Conservation (phyloP, 1,284 basidiomycete species). For the Megacollybia platyphylla region DNA sequence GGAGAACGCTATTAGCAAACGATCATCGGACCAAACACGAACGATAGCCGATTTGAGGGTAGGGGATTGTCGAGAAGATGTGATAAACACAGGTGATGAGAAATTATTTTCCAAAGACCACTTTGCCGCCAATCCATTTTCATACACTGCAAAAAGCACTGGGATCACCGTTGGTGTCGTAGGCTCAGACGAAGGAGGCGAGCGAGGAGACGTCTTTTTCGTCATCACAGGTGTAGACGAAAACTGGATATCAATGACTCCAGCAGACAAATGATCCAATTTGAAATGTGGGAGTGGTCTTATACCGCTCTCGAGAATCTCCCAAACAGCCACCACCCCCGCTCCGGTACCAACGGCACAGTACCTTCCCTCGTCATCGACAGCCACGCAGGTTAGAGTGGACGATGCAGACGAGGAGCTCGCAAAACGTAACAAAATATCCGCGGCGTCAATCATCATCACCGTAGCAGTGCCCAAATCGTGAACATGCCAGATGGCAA, state of each 20-base stretch:
- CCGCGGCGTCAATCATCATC: slow-evolving; percentile 32
- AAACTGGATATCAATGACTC: slow-evolving; percentile 39
- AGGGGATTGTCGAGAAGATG: slow-evolving; percentile 27
- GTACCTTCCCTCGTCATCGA: slow-evolving; percentile 41
- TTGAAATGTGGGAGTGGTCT: slow-evolving; percentile 29
- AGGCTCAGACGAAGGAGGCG: slow-evolving; percentile 18
- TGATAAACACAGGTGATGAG: slow-evolving; percentile 25
- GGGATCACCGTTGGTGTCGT: slow-evolving; percentile 16
- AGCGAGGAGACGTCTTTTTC: slow-evolving; percentile 9
- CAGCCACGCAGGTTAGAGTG: slow-evolving; percentile 43
- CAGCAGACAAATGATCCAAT: slow-evolving; percentile 30
- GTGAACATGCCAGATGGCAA: slow-evolving; percentile 47
- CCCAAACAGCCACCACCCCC: slow-evolving; percentile 48
- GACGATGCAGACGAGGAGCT: slow-evolving; percentile 32
- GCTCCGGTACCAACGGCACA: slow-evolving; percentile 55
- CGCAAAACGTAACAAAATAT: slow-evolving; percentile 31
- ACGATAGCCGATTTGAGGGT: slow-evolving; percentile 37
- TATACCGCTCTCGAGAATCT: slow-evolving; percentile 26
- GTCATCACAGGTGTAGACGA: slow-evolving; percentile 9
- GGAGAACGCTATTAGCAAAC: slow-evolving; percentile 42
- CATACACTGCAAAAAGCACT: slow-evolving; percentile 40
- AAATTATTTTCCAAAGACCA: slow-evolving; percentile 31
- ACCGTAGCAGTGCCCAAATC: slow-evolving; percentile 19
- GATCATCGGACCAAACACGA: slow-evolving; percentile 28
- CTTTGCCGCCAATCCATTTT: slow-evolving; percentile 40